Evolutionary conservation across 805 yeast genomes (phyloP).

Genomic region (Metschnikowia borealis): DNA sequence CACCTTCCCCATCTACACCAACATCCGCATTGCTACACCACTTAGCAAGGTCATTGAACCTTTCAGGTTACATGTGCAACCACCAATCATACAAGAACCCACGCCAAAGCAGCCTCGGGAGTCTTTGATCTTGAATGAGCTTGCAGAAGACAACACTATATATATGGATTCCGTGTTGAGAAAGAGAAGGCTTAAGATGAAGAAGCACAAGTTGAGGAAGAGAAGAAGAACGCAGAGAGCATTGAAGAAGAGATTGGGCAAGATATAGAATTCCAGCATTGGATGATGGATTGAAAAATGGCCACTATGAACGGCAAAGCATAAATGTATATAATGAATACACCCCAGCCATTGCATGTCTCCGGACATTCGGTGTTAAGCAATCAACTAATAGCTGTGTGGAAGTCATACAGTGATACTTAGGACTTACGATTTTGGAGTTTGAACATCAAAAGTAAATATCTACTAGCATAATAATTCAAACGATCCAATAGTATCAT

Average conservation of each 20-base stretch:
- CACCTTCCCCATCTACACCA: not conserved
- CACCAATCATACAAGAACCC: not conserved
- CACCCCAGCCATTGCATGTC: not conserved
- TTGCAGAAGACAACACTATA: conserved; percentile 29
- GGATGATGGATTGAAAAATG: not conserved
- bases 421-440: not conserved
- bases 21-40: conserved; percentile 5
- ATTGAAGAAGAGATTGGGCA: conserved; percentile 64
- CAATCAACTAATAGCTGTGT: not conserved
- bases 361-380: not conserved
- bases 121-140: not conserved
- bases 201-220: conserved; percentile 94
- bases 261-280: conserved; percentile 19
- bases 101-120: not conserved
- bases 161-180: conserved; percentile 68
- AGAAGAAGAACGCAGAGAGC: conserved; percentile 93
- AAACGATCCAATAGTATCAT: too few relatives aligned
- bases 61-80: conserved; percentile 1
- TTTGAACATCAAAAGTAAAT: too few relatives aligned
- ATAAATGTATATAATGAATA: conserved; percentile 1
- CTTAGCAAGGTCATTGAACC: conserved; percentile 5
- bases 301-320: not conserved
- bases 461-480: too few relatives aligned
- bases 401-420: too few relatives aligned
- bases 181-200: conserved; percentile 92